Conservation (phyloP, 1,139 yeast genomes). For the Yamadazyma songkhlaensis region DNA sequence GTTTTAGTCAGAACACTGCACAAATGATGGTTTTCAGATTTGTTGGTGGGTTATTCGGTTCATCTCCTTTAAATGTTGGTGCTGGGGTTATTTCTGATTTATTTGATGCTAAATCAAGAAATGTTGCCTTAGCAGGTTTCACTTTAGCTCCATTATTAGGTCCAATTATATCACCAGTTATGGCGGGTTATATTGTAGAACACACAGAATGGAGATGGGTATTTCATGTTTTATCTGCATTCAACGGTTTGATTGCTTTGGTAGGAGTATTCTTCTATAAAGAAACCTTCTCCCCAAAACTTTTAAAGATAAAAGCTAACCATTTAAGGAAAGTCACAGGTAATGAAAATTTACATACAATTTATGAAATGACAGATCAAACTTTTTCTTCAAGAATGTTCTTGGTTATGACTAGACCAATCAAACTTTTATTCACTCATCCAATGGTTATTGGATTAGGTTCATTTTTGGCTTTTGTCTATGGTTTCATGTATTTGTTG, state of each 20-base stretch:
- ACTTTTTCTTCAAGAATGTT: conserved; percentile 28
- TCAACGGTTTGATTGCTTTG: conserved; percentile 39
- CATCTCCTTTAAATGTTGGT: conserved; percentile 43
- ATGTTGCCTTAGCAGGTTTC: conserved; percentile 40
- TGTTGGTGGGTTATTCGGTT: conserved; percentile 39
- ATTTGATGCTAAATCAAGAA: conserved; percentile 37
- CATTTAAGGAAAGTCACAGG: conserved; percentile 34
- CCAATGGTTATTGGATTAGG: conserved; percentile 47
- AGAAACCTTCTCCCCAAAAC: conserved; percentile 42
- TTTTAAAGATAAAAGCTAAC: conserved; percentile 32
- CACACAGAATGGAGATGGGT: conserved; percentile 45
- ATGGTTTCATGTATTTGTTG: conserved; percentile 48
- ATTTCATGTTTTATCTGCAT: conserved; percentile 39
- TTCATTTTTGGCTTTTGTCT: conserved; percentile 45
- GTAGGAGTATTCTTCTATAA: conserved; percentile 32
- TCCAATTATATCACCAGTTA: conserved; percentile 59
- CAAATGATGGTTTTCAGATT: conserved; percentile 42
- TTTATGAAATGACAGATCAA: conserved; percentile 41
- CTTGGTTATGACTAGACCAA: conserved; percentile 37
- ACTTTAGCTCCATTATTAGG: conserved; percentile 52
- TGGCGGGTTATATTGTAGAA: conserved; percentile 55
- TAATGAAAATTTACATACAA: conserved; percentile 38
- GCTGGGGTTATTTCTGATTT: conserved; percentile 42
- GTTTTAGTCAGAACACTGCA: conserved; percentile 35
- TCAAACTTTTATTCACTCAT: conserved; percentile 39